These are phyloP conservation scores for Blastomyces emzantsi DNA, from an alignment of 2,329 filamentous ascomycete genomes.

Conservation along the genomic window DNA sequence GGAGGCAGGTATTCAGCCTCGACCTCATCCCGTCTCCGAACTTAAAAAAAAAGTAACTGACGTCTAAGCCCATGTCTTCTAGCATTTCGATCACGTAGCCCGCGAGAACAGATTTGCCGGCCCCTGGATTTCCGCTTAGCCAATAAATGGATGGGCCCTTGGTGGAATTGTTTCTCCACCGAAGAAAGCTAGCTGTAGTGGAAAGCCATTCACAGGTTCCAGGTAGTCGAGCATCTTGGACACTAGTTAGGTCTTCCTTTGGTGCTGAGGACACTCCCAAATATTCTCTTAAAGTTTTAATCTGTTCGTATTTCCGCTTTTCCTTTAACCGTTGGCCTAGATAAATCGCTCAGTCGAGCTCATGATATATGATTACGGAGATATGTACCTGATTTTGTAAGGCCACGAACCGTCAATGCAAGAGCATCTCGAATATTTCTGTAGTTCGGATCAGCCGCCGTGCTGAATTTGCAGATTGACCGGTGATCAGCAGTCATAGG, in stretches of 20 bases:
- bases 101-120: conserved; percentile 29
- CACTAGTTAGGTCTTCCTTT: conserved; percentile 16
- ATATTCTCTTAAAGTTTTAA: conserved; percentile 10
- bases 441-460: conserved; percentile 33
- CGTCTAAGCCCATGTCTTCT: conserved; percentile 11
- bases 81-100: conserved; percentile 23
- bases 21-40: conserved; percentile 23
- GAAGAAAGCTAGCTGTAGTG: conserved; percentile 8
- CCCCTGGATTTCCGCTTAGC: conserved; percentile 26
- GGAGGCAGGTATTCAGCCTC: conserved; percentile 20
- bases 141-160: conserved; percentile 19
- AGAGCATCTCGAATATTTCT: conserved; percentile 19
- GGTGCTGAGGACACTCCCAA: conserved; percentile 16
- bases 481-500: conserved; percentile 37
- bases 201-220: conserved; percentile 21
- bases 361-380: neutral
- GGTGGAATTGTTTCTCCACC: conserved; percentile 11
- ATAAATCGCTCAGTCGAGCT: neutral
- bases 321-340: conserved; percentile 12
- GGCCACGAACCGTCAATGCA: conserved; percentile 8
- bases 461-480: conserved; percentile 35
- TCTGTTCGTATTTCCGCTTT: conserved; percentile 10
- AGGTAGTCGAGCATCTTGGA: conserved; percentile 12
- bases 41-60: conserved; percentile 32
- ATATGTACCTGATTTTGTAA: conserved; percentile 5